Percentiles rank a stretch among this genome's conserved stretches.
These are phyloP conservation scores for Aspergillus ustus DNA, from an alignment of 2,329 filamentous ascomycete genomes.

Conservation along the genomic window DNA sequence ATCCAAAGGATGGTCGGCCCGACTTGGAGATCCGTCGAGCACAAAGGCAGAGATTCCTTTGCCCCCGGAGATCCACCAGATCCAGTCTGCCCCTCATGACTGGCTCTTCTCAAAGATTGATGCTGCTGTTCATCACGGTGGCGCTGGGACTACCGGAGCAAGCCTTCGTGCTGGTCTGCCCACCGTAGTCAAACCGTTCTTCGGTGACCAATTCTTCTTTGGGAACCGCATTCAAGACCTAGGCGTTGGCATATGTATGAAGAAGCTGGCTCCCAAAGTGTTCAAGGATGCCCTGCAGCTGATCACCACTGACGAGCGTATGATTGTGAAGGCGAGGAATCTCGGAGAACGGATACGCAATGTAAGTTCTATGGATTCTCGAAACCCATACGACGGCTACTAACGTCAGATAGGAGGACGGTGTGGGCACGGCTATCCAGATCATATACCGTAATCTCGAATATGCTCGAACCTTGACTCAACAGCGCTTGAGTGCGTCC, in stretches of 20 bases:
- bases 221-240: slow-evolving; percentile 87
- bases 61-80: slow-evolving; percentile 81
- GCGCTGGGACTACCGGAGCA: slow-evolving; percentile 91
- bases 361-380: slow-evolving; percentile 57
- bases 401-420: slow-evolving; percentile 69
- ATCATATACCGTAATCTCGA: slow-evolving; percentile 94
- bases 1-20: slow-evolving; percentile 96
- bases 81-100: slow-evolving; percentile 90
- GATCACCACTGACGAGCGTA: slow-evolving; percentile 84
- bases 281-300: slow-evolving; percentile 90
- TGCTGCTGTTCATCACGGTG: slow-evolving; percentile 91
- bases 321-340: slow-evolving; percentile 83
- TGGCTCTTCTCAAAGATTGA: slow-evolving; percentile 96
- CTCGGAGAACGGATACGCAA: slow-evolving; percentile 86
- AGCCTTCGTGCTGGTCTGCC: slow-evolving; percentile 89
- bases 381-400: slow-evolving; percentile 21
- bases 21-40: slow-evolving; percentile 64
- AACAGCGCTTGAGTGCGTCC: slow-evolving; percentile 54
- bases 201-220: slow-evolving; percentile 98
- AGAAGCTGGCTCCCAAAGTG: slow-evolving; percentile 83
- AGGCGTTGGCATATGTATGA: slow-evolving; percentile 86
- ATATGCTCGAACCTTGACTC: slow-evolving; percentile 84
- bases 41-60: slow-evolving; percentile 69
- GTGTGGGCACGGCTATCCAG: slow-evolving; percentile 87
- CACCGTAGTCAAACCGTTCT: slow-evolving; percentile 95